Evolutionary conservation across 1,284 basidiomycete genomes (phyloP).

Genomic region (Puccinia hordei): DNA sequence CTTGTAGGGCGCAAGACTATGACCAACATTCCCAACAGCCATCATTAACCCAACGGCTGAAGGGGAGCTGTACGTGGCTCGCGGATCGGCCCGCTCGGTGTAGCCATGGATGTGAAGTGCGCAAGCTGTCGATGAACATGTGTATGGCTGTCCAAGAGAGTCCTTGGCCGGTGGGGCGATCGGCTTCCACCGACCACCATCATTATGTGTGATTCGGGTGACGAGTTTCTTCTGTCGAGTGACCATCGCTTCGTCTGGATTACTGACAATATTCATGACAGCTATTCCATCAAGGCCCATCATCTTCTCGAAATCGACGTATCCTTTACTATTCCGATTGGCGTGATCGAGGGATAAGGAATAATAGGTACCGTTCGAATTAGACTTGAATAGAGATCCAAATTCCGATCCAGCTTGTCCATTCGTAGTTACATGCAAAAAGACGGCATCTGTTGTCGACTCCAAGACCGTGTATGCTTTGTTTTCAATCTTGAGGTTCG

Average conservation of each 20-base stretch:
- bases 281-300: conserved; percentile 93
- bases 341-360: conserved; percentile 80
- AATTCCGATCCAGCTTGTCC: conserved; percentile 73
- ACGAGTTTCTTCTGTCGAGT: conserved; percentile 77
- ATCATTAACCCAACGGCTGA: conserved; percentile 89
- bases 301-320: conserved; percentile 98
- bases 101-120: conserved; percentile 90
- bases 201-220: conserved; percentile 91
- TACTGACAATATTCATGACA: conserved; percentile 83
- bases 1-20: conserved; percentile 74
- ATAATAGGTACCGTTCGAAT: conserved; percentile 97
- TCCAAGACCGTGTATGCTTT: conserved; percentile 94
- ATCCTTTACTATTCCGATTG: conserved; percentile 82
- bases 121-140: conserved; percentile 75
- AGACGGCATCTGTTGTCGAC: conserved; percentile 86
- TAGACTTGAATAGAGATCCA: conserved; percentile 89
- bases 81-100: conserved; percentile 84
- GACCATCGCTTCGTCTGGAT: conserved; percentile 74
- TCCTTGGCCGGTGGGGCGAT: conserved; percentile 75
- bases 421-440: conserved; percentile 92
- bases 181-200: conserved; percentile 86
- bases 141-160: conserved; percentile 74
- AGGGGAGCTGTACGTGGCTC: conserved; percentile 88
- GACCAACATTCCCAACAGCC: conserved; percentile 96
- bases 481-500: conserved; percentile 81